Base-by-base conservation (phyloP, 805 yeast genomes). In the Teunomyces aglyptinius region DNA sequence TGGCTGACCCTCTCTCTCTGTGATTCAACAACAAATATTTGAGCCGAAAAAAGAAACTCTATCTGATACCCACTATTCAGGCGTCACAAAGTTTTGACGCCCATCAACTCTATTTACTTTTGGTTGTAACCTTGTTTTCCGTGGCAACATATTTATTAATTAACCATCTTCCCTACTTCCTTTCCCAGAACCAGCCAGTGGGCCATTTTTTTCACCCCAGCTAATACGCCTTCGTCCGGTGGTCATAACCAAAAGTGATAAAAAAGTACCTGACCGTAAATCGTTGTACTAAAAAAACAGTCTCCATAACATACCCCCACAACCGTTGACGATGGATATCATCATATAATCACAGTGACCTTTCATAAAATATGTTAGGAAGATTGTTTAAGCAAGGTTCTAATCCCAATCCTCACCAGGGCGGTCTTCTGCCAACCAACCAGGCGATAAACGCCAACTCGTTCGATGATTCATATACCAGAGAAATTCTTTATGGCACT, bases 401-500 rank as follows among this genome's bases (percentile, higher is more conserved):
- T 26, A 32, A 43, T 34, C n/a, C 34, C 40, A n/a, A 19, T 6
- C 24, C 26, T 27, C 24, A 46, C 31, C 28, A 16, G 35, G 38
- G 41, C 32, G 18, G 24, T 18, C 12, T 38, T 26, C 35, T 43
- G 12, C 13, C 41, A 4, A 20, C 49, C 3, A 36, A 46, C 11
- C 36, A 49, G 18, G 33, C 38, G 27, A 22, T 49, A 22, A 45
- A 44, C 19, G 46, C 46, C 24, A 61, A 59, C 53, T 64, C 71
- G 3, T 68, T 63, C 44, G 80, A 76, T 18, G 80, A 76, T 56
- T 58, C 71, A 24, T 69, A 71, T 54, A 70, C 77, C 1, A 58
- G 80, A 27, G 72, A 73, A 31, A 69, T 74, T 33, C 60, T 77
- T n/a, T 77, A 76, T 51, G 81, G 80, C 2, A 63, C 74, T 0